A percentile compares a stretch with the other conserved stretches of the same genome.
These are phyloP conservation scores for Lagerstroemia speciosa DNA, from an alignment of 345 rosid species.

Conservation along the genomic window DNA sequence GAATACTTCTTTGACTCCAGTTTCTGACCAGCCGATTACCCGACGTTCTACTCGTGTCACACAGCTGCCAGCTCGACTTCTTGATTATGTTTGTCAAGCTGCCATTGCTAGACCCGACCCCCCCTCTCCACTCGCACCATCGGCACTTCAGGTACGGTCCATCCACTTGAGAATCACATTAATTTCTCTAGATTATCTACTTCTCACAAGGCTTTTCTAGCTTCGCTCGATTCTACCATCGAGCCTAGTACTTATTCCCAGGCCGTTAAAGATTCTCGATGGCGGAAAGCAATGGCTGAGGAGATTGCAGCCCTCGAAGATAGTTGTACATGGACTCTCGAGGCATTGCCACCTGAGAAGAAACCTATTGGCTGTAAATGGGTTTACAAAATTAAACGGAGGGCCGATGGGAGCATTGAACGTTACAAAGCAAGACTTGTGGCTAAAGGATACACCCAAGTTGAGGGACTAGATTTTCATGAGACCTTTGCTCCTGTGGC, in stretches of 20 bases:
- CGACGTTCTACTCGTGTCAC: too few relatives aligned
- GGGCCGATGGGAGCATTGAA: too few relatives aligned
- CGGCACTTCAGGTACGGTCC: conserved; percentile 2
- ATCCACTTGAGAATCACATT: not conserved
- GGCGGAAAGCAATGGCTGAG: not conserved
- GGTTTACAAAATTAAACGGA: too few relatives aligned
- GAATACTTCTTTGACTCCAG: too few relatives aligned
- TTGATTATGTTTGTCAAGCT: not conserved
- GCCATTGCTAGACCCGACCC: not conserved
- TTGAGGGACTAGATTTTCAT: too few relatives aligned
- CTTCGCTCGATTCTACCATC: not conserved
- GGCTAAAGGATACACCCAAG: too few relatives aligned
- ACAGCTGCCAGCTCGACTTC: not conserved
- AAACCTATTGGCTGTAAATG: not conserved
- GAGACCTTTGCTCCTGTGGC: too few relatives aligned
- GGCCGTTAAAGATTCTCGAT: not conserved
- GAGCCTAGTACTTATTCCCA: not conserved
- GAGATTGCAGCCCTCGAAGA: not conserved
- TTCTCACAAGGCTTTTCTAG: not conserved
- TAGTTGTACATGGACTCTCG: not conserved
- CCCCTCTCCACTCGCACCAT: not conserved
- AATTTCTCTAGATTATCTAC: not conserved
- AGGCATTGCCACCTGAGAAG: not conserved
- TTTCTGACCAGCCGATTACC: too few relatives aligned
- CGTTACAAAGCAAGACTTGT: too few relatives aligned